Base-by-base conservation (phyloP, 1,284 basidiomycete genomes). In the Bondarzewia mesenterica region DNA sequence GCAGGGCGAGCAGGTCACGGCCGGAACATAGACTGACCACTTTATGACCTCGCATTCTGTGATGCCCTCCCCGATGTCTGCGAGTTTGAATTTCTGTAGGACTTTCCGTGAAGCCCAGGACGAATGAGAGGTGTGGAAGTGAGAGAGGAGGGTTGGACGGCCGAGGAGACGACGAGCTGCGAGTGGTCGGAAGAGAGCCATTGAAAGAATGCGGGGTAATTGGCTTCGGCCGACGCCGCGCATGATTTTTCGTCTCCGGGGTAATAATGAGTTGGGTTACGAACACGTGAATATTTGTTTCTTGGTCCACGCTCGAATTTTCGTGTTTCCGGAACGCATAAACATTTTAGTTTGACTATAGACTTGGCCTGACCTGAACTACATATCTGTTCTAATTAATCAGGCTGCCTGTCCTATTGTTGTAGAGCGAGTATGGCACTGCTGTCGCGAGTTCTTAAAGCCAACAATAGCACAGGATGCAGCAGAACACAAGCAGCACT, bases 11-110 rank as follows among this genome's bases (percentile, higher is more conserved):
- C n/a, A 18, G n/a, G 18, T 36, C 52, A 54, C 57, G 57, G 58
- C 54, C 58, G 55, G 54, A 60, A 52, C 58, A 54, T 36, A 8
- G 43, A 80, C 82, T 54, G 58, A 86, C 91, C 91, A 94, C 64
- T 84, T 86, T 51, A 94, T 80, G 55, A 94, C 78, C 67, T 93
- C 91, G 58, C 89, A 92, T 64, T 94, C 90, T 27, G 88, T 90
- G 54, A 88, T 89, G 8, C 85, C 93, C 67, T 97, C 93, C 7
- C 93, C 93, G 57, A 96, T 94, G 63, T 97, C 93, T 12, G 92
- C 91, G n/a, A 96, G 80, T 55, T 87, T 89, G 75, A 95, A 96
- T 10, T 73, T 75, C 51, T 83, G 78, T 8, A 81, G 57, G 6
- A 75, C 70, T 51, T 75, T 81, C 42, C 50, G 68, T 47, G 69